A percentile compares a stretch with the other conserved stretches of the same genome.
Conservation (phyloP, 2,329 filamentous ascomycete species). For the Talaromyces sp. region DNA sequence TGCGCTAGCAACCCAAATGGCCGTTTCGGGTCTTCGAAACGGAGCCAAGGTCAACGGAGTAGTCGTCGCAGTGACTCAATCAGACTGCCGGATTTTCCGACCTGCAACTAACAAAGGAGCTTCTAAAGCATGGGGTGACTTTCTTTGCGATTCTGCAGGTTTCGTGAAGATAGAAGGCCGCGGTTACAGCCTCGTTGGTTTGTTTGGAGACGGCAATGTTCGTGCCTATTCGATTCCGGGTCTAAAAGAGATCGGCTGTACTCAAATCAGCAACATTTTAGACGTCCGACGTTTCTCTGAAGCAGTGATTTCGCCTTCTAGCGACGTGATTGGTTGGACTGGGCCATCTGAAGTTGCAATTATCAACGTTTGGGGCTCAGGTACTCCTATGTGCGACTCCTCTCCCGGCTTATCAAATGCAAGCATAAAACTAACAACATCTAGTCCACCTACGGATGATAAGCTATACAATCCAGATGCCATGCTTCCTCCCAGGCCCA, state of each 20-base stretch:
- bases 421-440: conserved; percentile 20
- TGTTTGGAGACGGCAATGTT: conserved; percentile 78
- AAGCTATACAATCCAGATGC: conserved; percentile 74
- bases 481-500: conserved; percentile 73
- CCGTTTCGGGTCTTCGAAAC: conserved; percentile 71
- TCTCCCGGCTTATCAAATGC: neutral
- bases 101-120: conserved; percentile 85
- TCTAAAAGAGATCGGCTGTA: conserved; percentile 75
- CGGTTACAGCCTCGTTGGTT: conserved; percentile 73
- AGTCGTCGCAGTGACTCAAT: conserved; percentile 69
- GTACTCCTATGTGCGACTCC: conserved; percentile 55
- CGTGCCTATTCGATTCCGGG: conserved; percentile 84
- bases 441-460: conserved; percentile 57
- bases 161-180: conserved; percentile 71
- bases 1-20: conserved; percentile 69
- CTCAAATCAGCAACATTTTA: conserved; percentile 61
- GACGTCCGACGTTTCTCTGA: conserved; percentile 70
- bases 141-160: conserved; percentile 74
- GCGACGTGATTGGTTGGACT: conserved; percentile 82
- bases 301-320: conserved; percentile 69
- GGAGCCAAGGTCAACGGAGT: conserved; percentile 75
- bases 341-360: conserved; percentile 82
- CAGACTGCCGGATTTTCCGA: conserved; percentile 80
- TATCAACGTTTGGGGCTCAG: conserved; percentile 79
- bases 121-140: conserved; percentile 81